Percentiles rank a stretch among this genome's conserved stretches.
Evolutionary conservation across 23 red algal species (phyloP).

Genomic region (Gracilaria vermiculophylla): DNA sequence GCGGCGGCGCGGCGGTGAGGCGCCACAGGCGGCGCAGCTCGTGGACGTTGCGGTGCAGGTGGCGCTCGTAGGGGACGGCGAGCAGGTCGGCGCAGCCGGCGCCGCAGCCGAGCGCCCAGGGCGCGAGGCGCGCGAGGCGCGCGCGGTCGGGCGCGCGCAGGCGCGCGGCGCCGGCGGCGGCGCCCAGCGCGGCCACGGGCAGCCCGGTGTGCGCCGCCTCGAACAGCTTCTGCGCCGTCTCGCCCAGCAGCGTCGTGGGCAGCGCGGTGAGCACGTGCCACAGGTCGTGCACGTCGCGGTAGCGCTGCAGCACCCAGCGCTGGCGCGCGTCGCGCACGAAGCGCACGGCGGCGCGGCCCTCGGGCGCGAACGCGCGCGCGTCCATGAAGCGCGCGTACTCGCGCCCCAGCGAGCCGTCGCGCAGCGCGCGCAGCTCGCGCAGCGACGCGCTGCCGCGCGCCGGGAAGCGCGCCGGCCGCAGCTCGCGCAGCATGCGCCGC

Average conservation of each 20-base stretch:
- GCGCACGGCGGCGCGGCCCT: constrained; percentile 54
- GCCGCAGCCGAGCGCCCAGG: constrained; percentile 78
- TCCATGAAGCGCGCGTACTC: constrained; percentile 87
- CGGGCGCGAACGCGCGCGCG: constrained; percentile 51
- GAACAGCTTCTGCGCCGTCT: constrained; percentile 85
- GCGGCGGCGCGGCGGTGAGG: constrained; percentile 4
- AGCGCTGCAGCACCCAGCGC: constrained; percentile 89
- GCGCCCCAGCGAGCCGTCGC: constrained; percentile 59
- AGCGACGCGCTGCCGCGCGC: constrained; percentile 10
- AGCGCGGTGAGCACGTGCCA: constrained; percentile 90
- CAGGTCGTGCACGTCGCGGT: constrained; percentile 89
- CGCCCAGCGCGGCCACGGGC: constrained; percentile 55
- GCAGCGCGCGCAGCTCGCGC: background rate
- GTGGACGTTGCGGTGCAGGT: constrained; percentile 48
- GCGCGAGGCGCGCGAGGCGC: constrained; percentile 42
- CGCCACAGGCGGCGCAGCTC: constrained; percentile 59
- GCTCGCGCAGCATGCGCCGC: constrained; percentile 30
- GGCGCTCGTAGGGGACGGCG: constrained; percentile 73
- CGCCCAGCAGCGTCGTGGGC: constrained; percentile 80
- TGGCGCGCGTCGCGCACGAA: constrained; percentile 56
- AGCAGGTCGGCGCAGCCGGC: constrained; percentile 45
- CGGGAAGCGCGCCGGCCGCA: constrained; percentile 50
- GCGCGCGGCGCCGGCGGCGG: background rate
- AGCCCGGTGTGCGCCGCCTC: constrained; percentile 88
- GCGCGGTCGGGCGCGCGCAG: background rate